A percentile compares a stretch with the other conserved stretches of the same genome.
These are phyloP conservation scores for Senecio squalidus DNA, from an alignment of 140 eudicot genomes.

Conservation along the genomic window DNA sequence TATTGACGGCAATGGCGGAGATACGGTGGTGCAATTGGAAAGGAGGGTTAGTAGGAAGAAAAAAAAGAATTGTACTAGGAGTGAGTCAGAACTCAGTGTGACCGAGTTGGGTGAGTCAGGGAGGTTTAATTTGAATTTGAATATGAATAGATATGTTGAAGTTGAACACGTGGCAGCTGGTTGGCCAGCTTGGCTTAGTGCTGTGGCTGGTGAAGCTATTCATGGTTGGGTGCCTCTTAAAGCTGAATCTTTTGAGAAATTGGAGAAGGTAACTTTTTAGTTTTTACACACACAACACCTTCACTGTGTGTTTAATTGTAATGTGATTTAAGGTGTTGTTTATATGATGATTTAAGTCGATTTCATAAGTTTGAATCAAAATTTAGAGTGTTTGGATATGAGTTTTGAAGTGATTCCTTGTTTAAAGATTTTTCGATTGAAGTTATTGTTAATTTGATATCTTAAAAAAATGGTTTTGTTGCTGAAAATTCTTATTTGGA, in stretches of 20 bases:
- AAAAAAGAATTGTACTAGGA: slow-evolving; percentile 47
- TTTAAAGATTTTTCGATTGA: neutral
- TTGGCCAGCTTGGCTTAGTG: slow-evolving; percentile 96
- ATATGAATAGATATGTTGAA: slow-evolving; percentile 61
- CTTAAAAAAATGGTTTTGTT: too few relatives aligned
- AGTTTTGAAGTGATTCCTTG: too few relatives aligned
- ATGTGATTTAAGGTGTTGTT: neutral
- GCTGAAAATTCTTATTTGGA: too few relatives aligned
- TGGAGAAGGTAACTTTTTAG: slow-evolving; percentile 53
- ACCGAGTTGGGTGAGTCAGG: slow-evolving; percentile 82
- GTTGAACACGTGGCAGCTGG: slow-evolving; percentile 91
- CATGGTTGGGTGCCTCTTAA: slow-evolving; percentile 87
- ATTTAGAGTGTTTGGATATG: too few relatives aligned
- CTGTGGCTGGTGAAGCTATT: slow-evolving; percentile 94
- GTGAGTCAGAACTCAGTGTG: slow-evolving; percentile 52
- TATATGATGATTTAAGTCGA: neutral
- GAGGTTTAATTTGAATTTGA: slow-evolving; percentile 65
- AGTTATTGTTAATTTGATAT: neutral
- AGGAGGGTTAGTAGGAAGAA: slow-evolving; percentile 38
- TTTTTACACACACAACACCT: slow-evolving; percentile 2
- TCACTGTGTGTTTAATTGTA: slow-evolving; percentile 5
- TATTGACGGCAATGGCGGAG: slow-evolving; percentile 37
- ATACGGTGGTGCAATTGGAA: slow-evolving; percentile 48
- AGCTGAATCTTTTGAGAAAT: slow-evolving; percentile 76
- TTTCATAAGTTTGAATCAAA: too few relatives aligned